Conservation (phyloP, 2,329 filamentous ascomycete genomes). For the Aureobasidium sp. region DNA sequence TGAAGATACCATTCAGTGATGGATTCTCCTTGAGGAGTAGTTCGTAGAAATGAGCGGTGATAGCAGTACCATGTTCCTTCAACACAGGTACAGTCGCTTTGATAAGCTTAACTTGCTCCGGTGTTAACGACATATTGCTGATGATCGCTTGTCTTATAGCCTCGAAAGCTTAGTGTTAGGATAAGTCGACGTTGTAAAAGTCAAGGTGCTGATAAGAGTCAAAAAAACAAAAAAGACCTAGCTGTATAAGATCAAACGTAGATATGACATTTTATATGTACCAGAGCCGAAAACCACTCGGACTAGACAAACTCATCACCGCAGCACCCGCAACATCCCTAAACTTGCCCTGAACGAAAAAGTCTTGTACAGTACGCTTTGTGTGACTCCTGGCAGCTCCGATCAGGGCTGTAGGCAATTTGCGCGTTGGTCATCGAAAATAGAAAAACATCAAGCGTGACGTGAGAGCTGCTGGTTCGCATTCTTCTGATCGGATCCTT, state of each 20-base stretch:
- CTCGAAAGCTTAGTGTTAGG: not conserved
- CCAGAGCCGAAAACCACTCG: not conserved
- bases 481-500: not conserved
- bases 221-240: not conserved
- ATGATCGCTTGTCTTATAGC: not conserved
- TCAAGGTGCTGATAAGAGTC: not conserved
- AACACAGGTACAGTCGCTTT: conserved; percentile 63
- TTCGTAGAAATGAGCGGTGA: conserved; percentile 64
- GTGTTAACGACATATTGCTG: conserved; percentile 41
- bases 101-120: conserved; percentile 55
- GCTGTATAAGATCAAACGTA: not conserved
- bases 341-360: not conserved
- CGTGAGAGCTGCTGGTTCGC: not conserved
- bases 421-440: not conserved
- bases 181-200: not conserved
- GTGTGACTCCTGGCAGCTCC: not conserved
- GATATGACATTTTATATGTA: not conserved
- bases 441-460: not conserved
- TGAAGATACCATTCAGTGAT: conserved; percentile 62
- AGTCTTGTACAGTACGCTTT: not conserved
- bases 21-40: conserved; percentile 59
- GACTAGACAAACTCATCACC: not conserved
- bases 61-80: conserved; percentile 56
- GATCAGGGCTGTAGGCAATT: not conserved
- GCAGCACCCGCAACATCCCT: not conserved